Evolutionary conservation across 1,139 yeast species (phyloP), one percentile per base, ranked within the genome.

Genomic region (Kodamaea sp.): DNA sequence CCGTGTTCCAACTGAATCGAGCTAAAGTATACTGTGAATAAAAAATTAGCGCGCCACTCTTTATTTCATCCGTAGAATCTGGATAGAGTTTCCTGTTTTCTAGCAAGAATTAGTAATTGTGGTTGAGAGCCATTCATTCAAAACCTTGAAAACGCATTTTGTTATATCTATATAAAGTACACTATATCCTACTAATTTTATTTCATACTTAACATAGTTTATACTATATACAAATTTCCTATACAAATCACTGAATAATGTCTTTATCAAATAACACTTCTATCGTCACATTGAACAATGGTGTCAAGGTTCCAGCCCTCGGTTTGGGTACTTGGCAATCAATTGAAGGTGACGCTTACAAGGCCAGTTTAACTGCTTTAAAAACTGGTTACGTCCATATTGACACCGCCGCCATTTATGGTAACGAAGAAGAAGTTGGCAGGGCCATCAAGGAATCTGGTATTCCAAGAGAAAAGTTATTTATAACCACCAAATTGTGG

Each of bases 271-370:
- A 43, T 10, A 49, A 49, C 46, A 56, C 63, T 15, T 47, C 54
- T 29, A 55, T 61, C 4, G 41, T 65, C 47, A 68, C 64, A 30
- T 68, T 85, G 42, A 83, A 82, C 71, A 75, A 78, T 43, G 92
- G 92, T 15, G 66, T 64, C 41, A 53, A 58, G 30, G 82, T 85
- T 50, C 95, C 94, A 23, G 79, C 73, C 24, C 59, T 85, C 42
- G 94, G 89, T 2, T 69, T 84, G 32, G 94, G 95, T 30, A 85
- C 95, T n/a, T 85, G 89, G 88, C 74, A 75, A 58, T 74, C 88
- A 10, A 62, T 75, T 15, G 70, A 73, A 31, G 79, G 76, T 38
- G 86, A 79, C 43, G 79, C 74, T 10, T 76, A 78, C 53, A 62
- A 70, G 23, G 76, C 90, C 12, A 85, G 80, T 23, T 61, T 74